Evolutionary conservation across 352 stramenopile genomes (phyloP), one percentile per base, ranked within the genome.

Genomic region (Pythium aquatile): DNA sequence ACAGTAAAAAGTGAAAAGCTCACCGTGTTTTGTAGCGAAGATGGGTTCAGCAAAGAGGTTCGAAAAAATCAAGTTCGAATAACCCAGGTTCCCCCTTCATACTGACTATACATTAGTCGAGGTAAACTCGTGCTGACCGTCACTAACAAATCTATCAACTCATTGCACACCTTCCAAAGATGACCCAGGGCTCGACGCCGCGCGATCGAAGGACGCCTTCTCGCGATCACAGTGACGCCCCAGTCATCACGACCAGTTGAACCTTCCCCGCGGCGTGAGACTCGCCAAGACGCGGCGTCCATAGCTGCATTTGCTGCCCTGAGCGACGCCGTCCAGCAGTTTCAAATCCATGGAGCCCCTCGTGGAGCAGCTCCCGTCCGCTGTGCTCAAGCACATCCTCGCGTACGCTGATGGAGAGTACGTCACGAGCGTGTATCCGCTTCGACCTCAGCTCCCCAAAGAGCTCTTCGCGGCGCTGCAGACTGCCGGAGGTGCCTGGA

Each of bases 381-480:
- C 47, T 32, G 58, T 64, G 6, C 24, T 58, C 24, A 13, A 35
- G 26, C 58, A 42, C 10, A 52, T 64, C 46, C 37, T 64, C 8
- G 29, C 58, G 47, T 64, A 56, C 26, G 48, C 29, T 29, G 58
- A 64, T 28, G 58, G 24, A 6, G 58, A 28, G 24, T 49, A 39
- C 11, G 47, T 30, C 20, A 57, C 48, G 1, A 26, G 29, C 10
- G 8, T 29, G 9, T 39, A 49, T 30, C 58, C 47, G 24, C 5
- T 5, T 11, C 7, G n/a, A 11, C 58, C 58, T 28, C 32, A 29
- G 33, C 20, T 64, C 2, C 58, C 58, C 24, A 33, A 16, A 5
- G 24, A 32, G 32, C 47, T 64, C 5, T 49, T 57, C 37, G 16
- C 26, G 8, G 30, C 9, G 20, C 48, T 64, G 26, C 29, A 7